Evolutionary conservation across 2,329 filamentous ascomycete species (phyloP).

Genomic region (Cladosporium sp.): DNA sequence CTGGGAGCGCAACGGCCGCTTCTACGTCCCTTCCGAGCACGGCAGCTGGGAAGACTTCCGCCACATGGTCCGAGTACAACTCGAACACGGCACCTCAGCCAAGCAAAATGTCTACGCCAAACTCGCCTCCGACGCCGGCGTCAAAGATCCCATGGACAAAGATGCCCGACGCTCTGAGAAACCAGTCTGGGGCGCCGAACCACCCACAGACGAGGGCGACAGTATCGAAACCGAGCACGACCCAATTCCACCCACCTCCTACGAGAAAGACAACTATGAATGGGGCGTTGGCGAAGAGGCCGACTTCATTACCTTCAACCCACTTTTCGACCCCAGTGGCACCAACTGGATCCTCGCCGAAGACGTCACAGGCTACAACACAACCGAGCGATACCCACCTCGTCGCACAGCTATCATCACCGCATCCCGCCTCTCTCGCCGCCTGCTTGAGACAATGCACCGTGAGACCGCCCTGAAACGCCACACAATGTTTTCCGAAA

Average conservation of each 20-base stretch:
- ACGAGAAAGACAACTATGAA: constrained; percentile 51
- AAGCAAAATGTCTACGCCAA: constrained; percentile 42
- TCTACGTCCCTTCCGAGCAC: constrained; percentile 69
- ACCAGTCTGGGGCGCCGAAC: constrained; percentile 48
- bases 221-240: constrained; percentile 47
- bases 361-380: constrained; percentile 67
- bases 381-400: constrained; percentile 52
- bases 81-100: constrained; percentile 48
- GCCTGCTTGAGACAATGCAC: constrained; percentile 68
- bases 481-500: constrained; percentile 73
- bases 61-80: constrained; percentile 59
- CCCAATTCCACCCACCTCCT: constrained; percentile 52
- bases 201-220: constrained; percentile 38
- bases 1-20: constrained; percentile 73
- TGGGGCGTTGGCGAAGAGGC: constrained; percentile 70
- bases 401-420: constrained; percentile 70
- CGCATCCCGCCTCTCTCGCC: constrained; percentile 62
- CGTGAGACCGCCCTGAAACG: constrained; percentile 65
- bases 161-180: constrained; percentile 38
- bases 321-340: constrained; percentile 66
- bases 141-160: constrained; percentile 31
- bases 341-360: constrained; percentile 70
- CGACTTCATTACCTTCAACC: constrained; percentile 73
- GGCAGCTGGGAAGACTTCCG: constrained; percentile 70
- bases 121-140: constrained; percentile 22